phyloP scores from a whole-genome alignment of 768 basidiomycete species.

The Pilatotrama ljubarskyi region DNA sequence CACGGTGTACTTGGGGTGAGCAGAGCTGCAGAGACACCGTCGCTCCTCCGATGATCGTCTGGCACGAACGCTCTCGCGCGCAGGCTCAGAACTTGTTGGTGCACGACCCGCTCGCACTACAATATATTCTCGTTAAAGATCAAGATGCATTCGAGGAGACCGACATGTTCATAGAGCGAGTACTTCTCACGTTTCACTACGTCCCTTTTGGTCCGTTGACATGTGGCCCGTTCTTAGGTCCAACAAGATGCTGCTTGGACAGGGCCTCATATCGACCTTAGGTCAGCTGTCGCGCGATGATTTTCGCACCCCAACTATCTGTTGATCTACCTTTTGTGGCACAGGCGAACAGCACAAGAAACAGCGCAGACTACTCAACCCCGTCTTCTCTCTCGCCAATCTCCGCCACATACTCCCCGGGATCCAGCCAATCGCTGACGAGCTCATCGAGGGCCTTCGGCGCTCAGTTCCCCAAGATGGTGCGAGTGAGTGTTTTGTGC shows the following conservation, averaged over 20 bases:
- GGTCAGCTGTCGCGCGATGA: slow-evolving; percentile 24
- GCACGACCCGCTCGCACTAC: slow-evolving; percentile 26
- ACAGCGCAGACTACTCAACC: slow-evolving; percentile 32
- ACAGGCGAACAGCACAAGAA: slow-evolving; percentile 30
- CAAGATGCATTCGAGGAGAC: slow-evolving; percentile 19
- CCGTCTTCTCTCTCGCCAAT: slow-evolving; percentile 28
- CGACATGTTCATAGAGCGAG: slow-evolving; percentile 20
- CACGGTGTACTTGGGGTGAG: slow-evolving; percentile 38
- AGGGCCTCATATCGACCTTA: slow-evolving; percentile 39
- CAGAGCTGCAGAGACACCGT: no score
- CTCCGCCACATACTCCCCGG: slow-evolving; percentile 22
- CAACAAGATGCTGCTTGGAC: slow-evolving; percentile 37
- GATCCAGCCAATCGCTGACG: slow-evolving; percentile 36
- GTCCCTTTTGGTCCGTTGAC: neutral
- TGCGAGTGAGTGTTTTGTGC: no score
- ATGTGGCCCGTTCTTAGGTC: neutral
- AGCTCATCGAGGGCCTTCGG: slow-evolving; percentile 24
- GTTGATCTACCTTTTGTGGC: no score
- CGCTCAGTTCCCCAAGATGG: slow-evolving; percentile 27
- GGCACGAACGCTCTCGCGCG: no score
- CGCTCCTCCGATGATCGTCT: no score
- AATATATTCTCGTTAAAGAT: slow-evolving; percentile 23
- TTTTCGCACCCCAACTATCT: no score
- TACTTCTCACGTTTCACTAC: neutral
- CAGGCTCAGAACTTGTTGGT: slow-evolving; percentile 23